Conservation (phyloP, 2,329 filamentous ascomycete species). For the Talaromyces sp. region DNA sequence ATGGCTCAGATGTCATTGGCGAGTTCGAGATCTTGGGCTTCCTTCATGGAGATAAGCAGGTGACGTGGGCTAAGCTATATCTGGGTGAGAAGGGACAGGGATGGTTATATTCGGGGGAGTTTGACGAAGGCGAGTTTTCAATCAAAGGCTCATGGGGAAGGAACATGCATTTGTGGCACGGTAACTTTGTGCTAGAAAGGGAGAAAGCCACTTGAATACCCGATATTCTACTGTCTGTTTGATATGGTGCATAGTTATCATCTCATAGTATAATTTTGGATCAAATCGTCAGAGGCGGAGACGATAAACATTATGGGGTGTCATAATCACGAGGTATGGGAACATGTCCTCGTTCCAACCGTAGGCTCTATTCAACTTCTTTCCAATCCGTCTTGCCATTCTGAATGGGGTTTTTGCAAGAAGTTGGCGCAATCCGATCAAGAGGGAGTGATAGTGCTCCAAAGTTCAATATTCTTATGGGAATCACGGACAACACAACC, state of each 20-base stretch:
- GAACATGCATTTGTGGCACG: background rate
- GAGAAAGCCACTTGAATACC: background rate
- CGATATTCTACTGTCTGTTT: background rate
- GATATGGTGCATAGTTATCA: background rate
- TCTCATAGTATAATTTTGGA: background rate
- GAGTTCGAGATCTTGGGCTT: background rate
- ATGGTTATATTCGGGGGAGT: background rate
- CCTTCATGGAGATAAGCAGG: background rate
- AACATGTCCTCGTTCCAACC: constrained; percentile 52
- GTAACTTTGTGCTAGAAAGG: background rate
- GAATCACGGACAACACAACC: background rate
- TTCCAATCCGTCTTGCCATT: constrained; percentile 47
- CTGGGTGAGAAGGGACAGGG: background rate
- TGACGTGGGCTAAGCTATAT: background rate
- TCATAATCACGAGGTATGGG: constrained; percentile 7
- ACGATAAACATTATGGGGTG: background rate
- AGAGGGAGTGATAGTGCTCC: background rate
- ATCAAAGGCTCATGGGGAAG: background rate
- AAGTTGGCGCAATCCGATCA: background rate
- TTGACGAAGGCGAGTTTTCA: background rate
- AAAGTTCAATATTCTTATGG: background rate
- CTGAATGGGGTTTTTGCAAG: constrained; percentile 32
- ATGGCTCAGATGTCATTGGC: background rate
- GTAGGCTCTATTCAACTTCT: constrained; percentile 40
- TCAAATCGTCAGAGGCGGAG: background rate